Base-by-base conservation (phyloP, 2,329 filamentous ascomycete species). In the Colletotrichum incanum region DNA sequence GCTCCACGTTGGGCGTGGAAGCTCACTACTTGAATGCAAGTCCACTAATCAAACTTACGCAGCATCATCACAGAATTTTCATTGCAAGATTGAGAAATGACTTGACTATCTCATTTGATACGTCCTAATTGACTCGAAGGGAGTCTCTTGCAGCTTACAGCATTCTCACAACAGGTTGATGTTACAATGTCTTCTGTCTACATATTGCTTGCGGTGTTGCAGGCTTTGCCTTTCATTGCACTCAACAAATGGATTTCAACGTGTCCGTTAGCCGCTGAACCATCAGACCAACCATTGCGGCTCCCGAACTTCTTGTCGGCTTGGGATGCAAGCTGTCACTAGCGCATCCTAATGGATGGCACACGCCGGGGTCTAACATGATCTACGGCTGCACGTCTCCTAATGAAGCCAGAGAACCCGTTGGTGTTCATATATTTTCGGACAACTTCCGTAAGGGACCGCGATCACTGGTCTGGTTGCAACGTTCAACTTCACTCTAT, bases 381-480 rank as follows among this genome's bases (percentile, higher is more conserved):
- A 34, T 34, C 41, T 61, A 47, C 58, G 16, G 28, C 43, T 61
- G 41, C 58, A n/a, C 5, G 2, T n/a, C 31, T 16, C 58, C 58
- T 20, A 34, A 47, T 11, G 28, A 47, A 50, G 31, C 23, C 60
- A 39, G 20, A 18, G 14, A 12, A 9, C 11, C 34, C 12, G 18
- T 7, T 14, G 61, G 39, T 18, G 26, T 28, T 47, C 63, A 39
- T 26, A 31, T 43, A 14, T 14, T 18, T 12, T 62, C 65, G 65
- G 65, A n/a, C 65, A 67, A 67, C 55, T 47, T 67, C 65, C 56
- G 55, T 20, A 34, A 62, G 37, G 37, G 23, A n/a, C 5, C 12
- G 23, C 16, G 11, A n/a, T 16, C n/a, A 20, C 16, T 26, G 12
- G 47, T 31, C 7, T 20, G 39, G 39, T 37, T 3, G 7, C 8